A percentile compares a stretch with the other conserved stretches of the same genome.
These are phyloP conservation scores for Microdochium bolleyi DNA, from an alignment of 2,329 filamentous ascomycete species.

Conservation along the genomic window DNA sequence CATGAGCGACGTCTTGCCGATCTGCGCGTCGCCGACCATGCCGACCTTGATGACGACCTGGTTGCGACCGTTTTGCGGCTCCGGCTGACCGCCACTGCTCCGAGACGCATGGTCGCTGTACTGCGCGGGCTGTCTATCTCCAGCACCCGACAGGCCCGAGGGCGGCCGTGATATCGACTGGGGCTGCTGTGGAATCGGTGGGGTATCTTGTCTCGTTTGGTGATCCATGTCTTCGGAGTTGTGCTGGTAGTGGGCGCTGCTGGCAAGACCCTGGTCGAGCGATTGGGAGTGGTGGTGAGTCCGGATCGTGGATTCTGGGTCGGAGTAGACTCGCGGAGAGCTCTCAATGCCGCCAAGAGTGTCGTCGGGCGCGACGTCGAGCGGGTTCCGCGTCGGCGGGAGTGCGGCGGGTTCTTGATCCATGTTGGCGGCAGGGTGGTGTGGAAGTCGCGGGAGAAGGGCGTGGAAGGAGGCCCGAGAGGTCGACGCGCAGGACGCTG, in stretches of 20 bases:
- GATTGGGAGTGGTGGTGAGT: conserved; percentile 39
- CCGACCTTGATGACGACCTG: conserved; percentile 97
- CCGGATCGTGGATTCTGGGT: conserved; percentile 13
- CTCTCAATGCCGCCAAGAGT: conserved; percentile 41
- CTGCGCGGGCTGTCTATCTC: conserved; percentile 25
- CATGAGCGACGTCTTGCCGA: conserved; percentile 98
- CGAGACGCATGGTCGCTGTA: conserved; percentile 37
- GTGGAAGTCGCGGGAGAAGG: conserved; percentile 28
- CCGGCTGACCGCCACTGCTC: conserved; percentile 28
- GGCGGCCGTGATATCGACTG: conserved; percentile 44
- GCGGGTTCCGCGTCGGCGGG: conserved; percentile 13
- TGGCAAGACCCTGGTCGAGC: conserved; percentile 37
- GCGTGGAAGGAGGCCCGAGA: conserved; percentile 4
- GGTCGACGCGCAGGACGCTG: not conserved
- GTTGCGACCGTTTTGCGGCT: conserved; percentile 43
- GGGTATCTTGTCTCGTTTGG: conserved; percentile 35
- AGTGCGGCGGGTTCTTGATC: conserved; percentile 32
- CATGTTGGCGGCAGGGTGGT: conserved; percentile 43
- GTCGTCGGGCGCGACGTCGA: conserved; percentile 18
- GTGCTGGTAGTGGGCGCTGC: conserved; percentile 13
- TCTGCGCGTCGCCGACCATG: conserved; percentile 98
- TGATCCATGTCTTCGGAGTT: conserved; percentile 27
- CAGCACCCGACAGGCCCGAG: conserved; percentile 40
- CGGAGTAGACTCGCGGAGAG: conserved; percentile 28
- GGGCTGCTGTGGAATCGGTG: conserved; percentile 29